Conservation (phyloP, 139 green algal species). For the Auxenochlorella pyrenoidosa region DNA sequence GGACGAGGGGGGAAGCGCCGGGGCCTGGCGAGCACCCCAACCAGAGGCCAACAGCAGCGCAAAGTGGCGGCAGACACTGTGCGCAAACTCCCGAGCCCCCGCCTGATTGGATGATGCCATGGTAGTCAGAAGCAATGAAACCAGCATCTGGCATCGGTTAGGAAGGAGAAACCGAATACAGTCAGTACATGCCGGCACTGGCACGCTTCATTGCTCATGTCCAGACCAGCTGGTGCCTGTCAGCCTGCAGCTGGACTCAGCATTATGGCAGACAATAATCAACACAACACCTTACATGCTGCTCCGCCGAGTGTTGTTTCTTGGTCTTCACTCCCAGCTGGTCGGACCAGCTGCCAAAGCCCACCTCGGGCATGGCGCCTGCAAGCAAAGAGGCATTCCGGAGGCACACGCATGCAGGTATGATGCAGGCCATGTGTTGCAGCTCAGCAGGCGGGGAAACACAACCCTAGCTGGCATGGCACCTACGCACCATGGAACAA, state of each 20-base stretch:
- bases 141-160: constrained; percentile 48
- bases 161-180: too few species aligned
- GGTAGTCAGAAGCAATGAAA: constrained; percentile 56
- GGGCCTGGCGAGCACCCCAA: constrained; percentile 24
- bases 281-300: neutral
- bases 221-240: too few species aligned
- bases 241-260: neutral
- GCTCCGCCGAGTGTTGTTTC: constrained; percentile 89
- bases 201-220: too few species aligned
- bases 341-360: constrained; percentile 24
- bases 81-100: constrained; percentile 71
- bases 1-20: constrained; percentile 39
- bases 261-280: neutral
- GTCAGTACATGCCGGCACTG: too few species aligned
- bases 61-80: constrained; percentile 86
- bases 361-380: neutral
- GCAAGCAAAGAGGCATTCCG: neutral
- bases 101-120: constrained; percentile 66
- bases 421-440: neutral
- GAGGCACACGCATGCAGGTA: neutral
- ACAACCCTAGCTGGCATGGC: neutral
- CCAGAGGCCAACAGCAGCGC: constrained; percentile 88
- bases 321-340: constrained; percentile 85
- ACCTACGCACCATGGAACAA: constrained; percentile 1
- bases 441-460: too few species aligned